Conservation (phyloP, 768 basidiomycete species). For the Lentinula sp. region DNA sequence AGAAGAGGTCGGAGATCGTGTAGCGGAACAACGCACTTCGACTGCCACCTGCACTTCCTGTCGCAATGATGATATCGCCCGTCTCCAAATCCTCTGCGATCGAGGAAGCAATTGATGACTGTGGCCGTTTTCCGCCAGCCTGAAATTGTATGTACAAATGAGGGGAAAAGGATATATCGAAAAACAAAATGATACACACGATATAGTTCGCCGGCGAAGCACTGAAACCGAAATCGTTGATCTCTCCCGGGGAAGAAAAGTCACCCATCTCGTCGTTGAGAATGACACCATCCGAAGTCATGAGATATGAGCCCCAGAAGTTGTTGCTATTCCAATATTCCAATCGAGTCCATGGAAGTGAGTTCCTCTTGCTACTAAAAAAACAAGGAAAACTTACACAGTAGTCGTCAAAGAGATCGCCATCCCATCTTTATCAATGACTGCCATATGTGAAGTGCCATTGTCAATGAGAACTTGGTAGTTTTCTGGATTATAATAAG, state of each 20-base stretch:
- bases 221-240: conserved; percentile 29
- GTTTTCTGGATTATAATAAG: conserved; percentile 25
- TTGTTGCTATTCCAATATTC: conserved; percentile 9
- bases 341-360: background rate
- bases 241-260: conserved; percentile 17
- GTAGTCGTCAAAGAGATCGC: conserved; percentile 21
- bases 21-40: conserved; percentile 9
- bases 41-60: conserved; percentile 29
- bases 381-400: background rate
- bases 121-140: conserved; percentile 26
- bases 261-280: conserved; percentile 24
- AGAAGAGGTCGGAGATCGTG: background rate
- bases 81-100: conserved; percentile 29
- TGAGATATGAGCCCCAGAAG: conserved; percentile 19
- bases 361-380: no score
- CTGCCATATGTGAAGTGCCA: conserved; percentile 31
- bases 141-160: background rate
- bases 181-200: conserved; percentile 1
- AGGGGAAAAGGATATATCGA: background rate
- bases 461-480: conserved; percentile 22
- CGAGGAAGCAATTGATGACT: conserved; percentile 22
- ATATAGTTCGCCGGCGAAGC: conserved; percentile 31
- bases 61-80: conserved; percentile 28
- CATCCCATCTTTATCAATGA: conserved; percentile 23
- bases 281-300: conserved; percentile 20